These are phyloP conservation scores for Clitoria ternatea DNA, from an alignment of 306 rosid genomes.

Conservation along the genomic window DNA sequence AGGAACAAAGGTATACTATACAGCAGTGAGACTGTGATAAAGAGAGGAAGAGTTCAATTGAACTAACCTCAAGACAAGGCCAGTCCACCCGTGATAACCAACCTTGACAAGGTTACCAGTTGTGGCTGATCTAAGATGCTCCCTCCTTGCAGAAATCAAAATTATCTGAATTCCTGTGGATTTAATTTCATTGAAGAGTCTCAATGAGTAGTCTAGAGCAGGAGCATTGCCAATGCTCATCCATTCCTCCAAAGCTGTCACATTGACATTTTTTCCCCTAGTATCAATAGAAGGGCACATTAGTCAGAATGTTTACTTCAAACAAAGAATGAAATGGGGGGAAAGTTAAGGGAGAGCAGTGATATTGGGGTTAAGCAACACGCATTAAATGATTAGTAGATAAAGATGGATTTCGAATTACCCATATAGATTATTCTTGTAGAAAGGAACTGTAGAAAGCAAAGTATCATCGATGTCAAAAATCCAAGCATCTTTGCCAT, in stretches of 20 bases:
- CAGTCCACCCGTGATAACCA: constrained; percentile 63
- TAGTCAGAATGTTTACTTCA: neutral
- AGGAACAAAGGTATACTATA: no score
- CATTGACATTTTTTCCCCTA: constrained; percentile 54
- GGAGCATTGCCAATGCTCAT: constrained; percentile 54
- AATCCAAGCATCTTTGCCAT: constrained; percentile 67
- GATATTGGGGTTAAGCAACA: no score
- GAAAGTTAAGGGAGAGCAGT: no score
- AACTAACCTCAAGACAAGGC: constrained; percentile 44
- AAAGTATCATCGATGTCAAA: constrained; percentile 71
- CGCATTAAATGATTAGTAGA: no score
- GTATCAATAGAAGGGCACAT: neutral
- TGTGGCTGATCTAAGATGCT: constrained; percentile 61
- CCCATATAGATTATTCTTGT: constrained; percentile 49
- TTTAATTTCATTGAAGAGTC: constrained; percentile 51
- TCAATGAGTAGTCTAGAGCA: constrained; percentile 47
- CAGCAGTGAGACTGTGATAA: no score
- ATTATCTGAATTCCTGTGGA: constrained; percentile 54
- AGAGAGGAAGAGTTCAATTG: neutral
- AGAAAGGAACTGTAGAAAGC: constrained; percentile 53
- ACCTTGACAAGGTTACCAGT: constrained; percentile 53
- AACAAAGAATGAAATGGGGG: no score
- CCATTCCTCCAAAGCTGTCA: constrained; percentile 57
- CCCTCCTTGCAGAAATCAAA: constrained; percentile 58
- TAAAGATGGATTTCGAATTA: constrained; percentile 10